phyloP scores from a whole-genome alignment of 208 protist species.

The Trypanosoma platydactyli region DNA sequence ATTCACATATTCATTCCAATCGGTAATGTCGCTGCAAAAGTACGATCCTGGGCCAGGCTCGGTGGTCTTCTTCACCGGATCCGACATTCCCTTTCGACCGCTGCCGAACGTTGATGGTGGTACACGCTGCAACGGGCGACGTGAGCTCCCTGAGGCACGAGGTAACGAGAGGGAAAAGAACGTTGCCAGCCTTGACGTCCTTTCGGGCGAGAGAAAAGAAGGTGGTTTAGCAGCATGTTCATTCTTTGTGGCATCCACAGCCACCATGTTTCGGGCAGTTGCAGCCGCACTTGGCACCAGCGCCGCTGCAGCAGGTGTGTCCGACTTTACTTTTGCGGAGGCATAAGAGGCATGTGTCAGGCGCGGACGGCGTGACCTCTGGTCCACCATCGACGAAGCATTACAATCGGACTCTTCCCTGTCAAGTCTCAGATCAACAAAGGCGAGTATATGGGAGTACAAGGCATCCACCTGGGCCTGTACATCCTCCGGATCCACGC shows the following conservation, averaged over 20 bases:
- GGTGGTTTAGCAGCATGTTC: background rate
- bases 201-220: background rate
- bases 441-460: conserved; percentile 26
- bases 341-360: too few relatives aligned
- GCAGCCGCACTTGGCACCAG: background rate
- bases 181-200: too few relatives aligned
- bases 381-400: background rate
- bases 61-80: conserved; percentile 20
- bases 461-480: conserved; percentile 26
- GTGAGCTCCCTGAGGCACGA: background rate
- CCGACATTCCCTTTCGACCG: conserved; percentile 30
- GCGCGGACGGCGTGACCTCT: too few relatives aligned
- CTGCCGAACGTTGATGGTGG: conserved; percentile 31
- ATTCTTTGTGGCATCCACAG: background rate
- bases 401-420: background rate
- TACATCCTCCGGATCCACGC: conserved; percentile 14
- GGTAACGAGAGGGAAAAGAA: too few relatives aligned
- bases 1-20: background rate
- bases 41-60: conserved; percentile 31
- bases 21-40: conserved; percentile 6
- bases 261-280: background rate
- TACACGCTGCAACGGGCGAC: background rate
- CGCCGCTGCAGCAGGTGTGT: background rate
- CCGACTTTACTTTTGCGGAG: too few relatives aligned
- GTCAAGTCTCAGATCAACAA: conserved; percentile 21